Conservation (phyloP, 2,329 filamentous ascomycete species). For the Trichoderma arundinaceum region DNA sequence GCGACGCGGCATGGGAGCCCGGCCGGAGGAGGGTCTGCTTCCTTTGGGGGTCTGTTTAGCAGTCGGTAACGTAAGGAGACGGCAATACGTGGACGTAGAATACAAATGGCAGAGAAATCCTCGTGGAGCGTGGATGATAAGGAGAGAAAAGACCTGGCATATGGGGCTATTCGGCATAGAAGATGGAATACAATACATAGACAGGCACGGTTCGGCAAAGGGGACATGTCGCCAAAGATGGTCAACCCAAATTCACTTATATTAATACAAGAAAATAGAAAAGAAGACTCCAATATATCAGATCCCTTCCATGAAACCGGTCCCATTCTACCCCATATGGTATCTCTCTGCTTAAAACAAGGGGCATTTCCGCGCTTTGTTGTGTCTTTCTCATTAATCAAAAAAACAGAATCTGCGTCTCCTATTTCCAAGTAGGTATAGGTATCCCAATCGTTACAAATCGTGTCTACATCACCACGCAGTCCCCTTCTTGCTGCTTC, state of each 20-base stretch:
- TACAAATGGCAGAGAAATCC: no score
- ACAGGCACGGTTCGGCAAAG: no score
- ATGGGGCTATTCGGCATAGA: no score
- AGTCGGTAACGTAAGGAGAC: no score
- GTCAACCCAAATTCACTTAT: background rate
- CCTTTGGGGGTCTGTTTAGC: conserved; percentile 51
- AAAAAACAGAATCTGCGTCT: background rate
- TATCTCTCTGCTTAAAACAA: background rate
- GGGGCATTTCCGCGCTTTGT: background rate
- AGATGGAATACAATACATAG: no score
- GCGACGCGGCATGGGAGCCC: conserved; percentile 54
- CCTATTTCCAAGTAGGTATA: background rate
- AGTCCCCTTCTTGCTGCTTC: conserved; percentile 90
- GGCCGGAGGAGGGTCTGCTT: conserved; percentile 48
- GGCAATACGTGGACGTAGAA: no score
- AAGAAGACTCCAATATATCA: background rate
- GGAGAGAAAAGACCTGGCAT: no score
- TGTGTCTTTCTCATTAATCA: background rate
- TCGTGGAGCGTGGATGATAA: no score
- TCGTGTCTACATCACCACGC: conserved; percentile 72
- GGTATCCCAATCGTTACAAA: background rate
- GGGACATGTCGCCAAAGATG: no score
- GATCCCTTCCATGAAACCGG: background rate
- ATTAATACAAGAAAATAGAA: background rate
- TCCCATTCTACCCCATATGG: background rate